phyloP scores from a whole-genome alignment of 208 protist genomes.

The Sergeia podlipaevii region DNA sequence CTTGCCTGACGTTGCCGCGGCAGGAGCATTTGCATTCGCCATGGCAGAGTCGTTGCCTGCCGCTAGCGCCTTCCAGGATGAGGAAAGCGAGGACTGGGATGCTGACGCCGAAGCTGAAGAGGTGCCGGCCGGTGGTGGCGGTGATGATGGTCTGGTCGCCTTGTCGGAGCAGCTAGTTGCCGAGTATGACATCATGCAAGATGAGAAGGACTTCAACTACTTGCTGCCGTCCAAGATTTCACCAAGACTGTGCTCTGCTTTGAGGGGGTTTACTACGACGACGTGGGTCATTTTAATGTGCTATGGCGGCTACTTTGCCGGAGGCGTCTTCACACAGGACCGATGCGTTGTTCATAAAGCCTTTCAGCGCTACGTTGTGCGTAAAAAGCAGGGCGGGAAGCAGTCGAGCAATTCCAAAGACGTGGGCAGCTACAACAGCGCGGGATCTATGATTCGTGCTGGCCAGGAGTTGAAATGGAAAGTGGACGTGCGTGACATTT shows the following conservation, averaged over 20 bases:
- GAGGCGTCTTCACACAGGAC: slow-evolving; percentile 64
- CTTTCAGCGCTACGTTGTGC: slow-evolving; percentile 89
- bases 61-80: too few species aligned
- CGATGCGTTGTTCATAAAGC: slow-evolving; percentile 72
- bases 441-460: slow-evolving; percentile 82
- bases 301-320: slow-evolving; percentile 87
- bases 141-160: slow-evolving; percentile 1
- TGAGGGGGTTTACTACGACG: slow-evolving; percentile 32
- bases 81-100: slow-evolving; percentile 7
- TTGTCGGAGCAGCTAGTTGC: slow-evolving; percentile 68
- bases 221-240: slow-evolving; percentile 28
- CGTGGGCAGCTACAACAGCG: slow-evolving; percentile 68
- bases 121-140: slow-evolving; percentile 13
- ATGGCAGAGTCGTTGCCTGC: too few species aligned
- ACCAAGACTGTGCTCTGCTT: slow-evolving; percentile 14
- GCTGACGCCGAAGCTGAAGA: slow-evolving; percentile 10
- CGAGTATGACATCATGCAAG: slow-evolving; percentile 52
- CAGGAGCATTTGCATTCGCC: too few species aligned
- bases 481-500: slow-evolving; percentile 67
- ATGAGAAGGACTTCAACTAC: slow-evolving; percentile 29
- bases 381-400: slow-evolving; percentile 92
- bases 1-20: too few species aligned
- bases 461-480: slow-evolving; percentile 86
- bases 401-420: slow-evolving; percentile 85
- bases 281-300: slow-evolving; percentile 83